Conservation (phyloP, 2,329 filamentous ascomycete genomes). For the Monosporascus sp. region DNA sequence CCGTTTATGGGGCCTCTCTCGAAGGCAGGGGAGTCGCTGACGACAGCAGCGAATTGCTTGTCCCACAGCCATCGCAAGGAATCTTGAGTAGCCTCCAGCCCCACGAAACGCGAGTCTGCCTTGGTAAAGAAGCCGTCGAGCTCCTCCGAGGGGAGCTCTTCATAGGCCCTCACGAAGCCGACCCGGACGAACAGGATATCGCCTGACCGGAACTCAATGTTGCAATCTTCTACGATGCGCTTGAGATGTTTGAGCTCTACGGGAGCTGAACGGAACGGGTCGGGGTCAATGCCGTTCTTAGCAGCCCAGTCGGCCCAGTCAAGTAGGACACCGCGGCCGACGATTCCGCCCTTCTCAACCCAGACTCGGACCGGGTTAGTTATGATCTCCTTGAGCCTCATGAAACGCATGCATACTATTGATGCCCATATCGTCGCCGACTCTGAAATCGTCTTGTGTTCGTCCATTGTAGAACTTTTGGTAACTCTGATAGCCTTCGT, state of each 20-base stretch:
- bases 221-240: slow-evolving; percentile 28
- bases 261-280: slow-evolving; percentile 1
- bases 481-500: slow-evolving; percentile 2
- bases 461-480: background rate
- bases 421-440: background rate
- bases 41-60: slow-evolving; percentile 38
- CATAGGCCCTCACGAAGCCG: slow-evolving; percentile 29
- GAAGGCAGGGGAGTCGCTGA: slow-evolving; percentile 36
- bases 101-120: slow-evolving; percentile 28
- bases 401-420: background rate
- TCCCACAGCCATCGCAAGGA: slow-evolving; percentile 42
- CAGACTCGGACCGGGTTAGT: slow-evolving; percentile 21
- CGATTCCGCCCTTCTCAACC: slow-evolving; percentile 33
- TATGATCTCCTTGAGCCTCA: background rate
- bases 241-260: slow-evolving; percentile 22
- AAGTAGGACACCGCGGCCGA: slow-evolving; percentile 42
- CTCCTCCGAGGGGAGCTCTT: slow-evolving; percentile 13
- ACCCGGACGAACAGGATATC: slow-evolving; percentile 36
- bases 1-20: slow-evolving; percentile 36
- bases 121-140: slow-evolving; percentile 21
- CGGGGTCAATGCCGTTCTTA: slow-evolving; percentile 1
- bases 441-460: background rate
- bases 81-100: slow-evolving; percentile 31
- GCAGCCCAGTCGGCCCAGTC: slow-evolving; percentile 28
- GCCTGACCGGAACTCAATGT: slow-evolving; percentile 27